Evolutionary conservation across 768 basidiomycete species (phyloP).

Genomic region (Tylopilus sp.): DNA sequence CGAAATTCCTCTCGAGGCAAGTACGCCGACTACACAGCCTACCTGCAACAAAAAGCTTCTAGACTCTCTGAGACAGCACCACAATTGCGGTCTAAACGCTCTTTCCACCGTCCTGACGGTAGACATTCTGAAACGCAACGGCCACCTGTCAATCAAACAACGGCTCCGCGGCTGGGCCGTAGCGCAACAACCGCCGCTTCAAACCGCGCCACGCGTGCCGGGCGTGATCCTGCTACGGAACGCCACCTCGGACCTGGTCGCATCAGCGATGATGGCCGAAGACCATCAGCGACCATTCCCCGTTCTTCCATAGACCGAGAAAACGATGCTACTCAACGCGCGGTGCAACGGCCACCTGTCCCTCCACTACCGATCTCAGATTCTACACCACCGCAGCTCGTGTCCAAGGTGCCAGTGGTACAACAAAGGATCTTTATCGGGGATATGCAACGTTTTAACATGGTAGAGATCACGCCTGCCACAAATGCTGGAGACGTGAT

Average conservation of each 20-base stretch:
- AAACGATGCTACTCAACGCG: conserved; percentile 21
- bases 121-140: conserved; percentile 35
- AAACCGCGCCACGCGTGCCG: conserved; percentile 11
- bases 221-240: conserved; percentile 21
- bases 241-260: conserved; percentile 17
- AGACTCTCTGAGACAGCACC: conserved; percentile 19
- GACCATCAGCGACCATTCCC: conserved; percentile 16
- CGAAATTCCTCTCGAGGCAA: conserved; percentile 22
- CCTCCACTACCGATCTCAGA: conserved; percentile 37
- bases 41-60: conserved; percentile 19
- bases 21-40: conserved; percentile 8
- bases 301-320: conserved; percentile 25
- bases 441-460: conserved; percentile 70
- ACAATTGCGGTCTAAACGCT: conserved; percentile 49
- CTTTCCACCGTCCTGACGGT: conserved; percentile 53
- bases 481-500: conserved; percentile 78
- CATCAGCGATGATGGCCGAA: conserved; percentile 27
- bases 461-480: conserved; percentile 61
- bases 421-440: conserved; percentile 79
- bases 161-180: conserved; percentile 32
- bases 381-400: conserved; percentile 31
- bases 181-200: conserved; percentile 32
- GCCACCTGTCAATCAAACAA: conserved; percentile 27
- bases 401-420: conserved; percentile 31
- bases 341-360: conserved; percentile 33